phyloP scores from a whole-genome alignment of 495 filamentous ascomycete species.

The Xylaria venustula region DNA sequence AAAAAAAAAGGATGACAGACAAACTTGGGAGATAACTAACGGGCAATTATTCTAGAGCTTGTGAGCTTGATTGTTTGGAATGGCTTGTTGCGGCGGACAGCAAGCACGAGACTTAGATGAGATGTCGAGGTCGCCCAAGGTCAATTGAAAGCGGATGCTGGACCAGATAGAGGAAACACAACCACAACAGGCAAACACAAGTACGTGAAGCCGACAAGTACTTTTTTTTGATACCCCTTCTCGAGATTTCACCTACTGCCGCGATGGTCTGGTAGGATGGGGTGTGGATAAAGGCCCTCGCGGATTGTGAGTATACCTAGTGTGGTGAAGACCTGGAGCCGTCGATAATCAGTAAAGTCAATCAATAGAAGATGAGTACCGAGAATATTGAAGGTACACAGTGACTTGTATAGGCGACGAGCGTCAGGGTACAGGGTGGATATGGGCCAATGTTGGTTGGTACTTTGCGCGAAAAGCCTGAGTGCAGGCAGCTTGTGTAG shows the following conservation, averaged over 20 bases:
- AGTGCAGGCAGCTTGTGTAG: constrained; percentile 11
- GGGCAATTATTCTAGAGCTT: background rate
- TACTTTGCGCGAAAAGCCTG: constrained; percentile 6
- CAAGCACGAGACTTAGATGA: background rate
- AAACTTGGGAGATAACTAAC: constrained; percentile 2
- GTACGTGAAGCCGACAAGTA: no score
- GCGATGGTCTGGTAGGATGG: background rate
- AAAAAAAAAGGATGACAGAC: background rate
- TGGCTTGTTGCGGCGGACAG: background rate
- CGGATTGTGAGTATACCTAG: no score
- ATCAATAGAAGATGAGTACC: background rate
- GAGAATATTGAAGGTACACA: constrained; percentile 11
- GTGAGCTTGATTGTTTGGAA: background rate
- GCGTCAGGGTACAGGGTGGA: constrained; percentile 15
- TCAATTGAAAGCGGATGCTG: no score
- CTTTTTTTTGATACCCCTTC: no score
- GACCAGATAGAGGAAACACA: no score
- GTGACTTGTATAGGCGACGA: constrained; percentile 10
- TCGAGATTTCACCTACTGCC: no score
- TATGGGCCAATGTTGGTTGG: constrained; percentile 6
- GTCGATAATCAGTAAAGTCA: background rate
- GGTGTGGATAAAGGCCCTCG: constrained; percentile 5
- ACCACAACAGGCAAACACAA: no score
- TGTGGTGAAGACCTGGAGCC: no score
- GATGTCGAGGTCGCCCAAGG: background rate